Evolutionary conservation across 2,329 filamentous ascomycete genomes (phyloP).

Genomic region (Aspergillus alliaceus): DNA sequence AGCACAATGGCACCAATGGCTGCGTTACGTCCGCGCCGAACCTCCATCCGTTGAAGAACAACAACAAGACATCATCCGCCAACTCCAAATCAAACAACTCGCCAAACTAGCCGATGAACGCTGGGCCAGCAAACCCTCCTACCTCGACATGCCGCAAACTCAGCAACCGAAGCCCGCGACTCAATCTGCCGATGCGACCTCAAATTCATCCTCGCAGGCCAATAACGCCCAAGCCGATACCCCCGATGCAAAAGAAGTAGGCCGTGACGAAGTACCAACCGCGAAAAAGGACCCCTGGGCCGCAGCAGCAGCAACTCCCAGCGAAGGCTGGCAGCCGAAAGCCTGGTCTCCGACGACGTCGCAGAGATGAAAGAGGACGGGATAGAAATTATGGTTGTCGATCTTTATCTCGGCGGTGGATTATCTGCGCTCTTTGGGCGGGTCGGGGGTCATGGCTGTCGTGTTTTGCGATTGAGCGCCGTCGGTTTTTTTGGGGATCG

Average conservation of each 20-base stretch:
- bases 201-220: conserved; percentile 27
- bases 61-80: conserved; percentile 56
- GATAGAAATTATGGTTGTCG: neutral
- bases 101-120: conserved; percentile 60
- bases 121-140: conserved; percentile 61
- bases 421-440: neutral
- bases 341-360: conserved; percentile 58
- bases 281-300: conserved; percentile 57
- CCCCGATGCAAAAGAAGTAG: conserved; percentile 10
- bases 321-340: conserved; percentile 68
- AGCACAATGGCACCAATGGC: conserved; percentile 70
- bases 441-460: neutral
- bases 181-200: conserved; percentile 43
- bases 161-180: conserved; percentile 50
- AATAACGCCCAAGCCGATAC: too few species aligned
- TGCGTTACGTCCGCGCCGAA: conserved; percentile 59
- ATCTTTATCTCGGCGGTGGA: neutral
- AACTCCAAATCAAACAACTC: conserved; percentile 59
- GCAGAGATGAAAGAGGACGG: conserved; percentile 32
- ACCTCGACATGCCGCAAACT: conserved; percentile 56
- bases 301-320: conserved; percentile 53
- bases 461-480: neutral
- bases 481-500: neutral
- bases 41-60: conserved; percentile 61
- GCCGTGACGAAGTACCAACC: conserved; percentile 23